Evolutionary conservation across 1,284 basidiomycete genomes (phyloP).

Genomic region (Ustilago xerochloae): DNA sequence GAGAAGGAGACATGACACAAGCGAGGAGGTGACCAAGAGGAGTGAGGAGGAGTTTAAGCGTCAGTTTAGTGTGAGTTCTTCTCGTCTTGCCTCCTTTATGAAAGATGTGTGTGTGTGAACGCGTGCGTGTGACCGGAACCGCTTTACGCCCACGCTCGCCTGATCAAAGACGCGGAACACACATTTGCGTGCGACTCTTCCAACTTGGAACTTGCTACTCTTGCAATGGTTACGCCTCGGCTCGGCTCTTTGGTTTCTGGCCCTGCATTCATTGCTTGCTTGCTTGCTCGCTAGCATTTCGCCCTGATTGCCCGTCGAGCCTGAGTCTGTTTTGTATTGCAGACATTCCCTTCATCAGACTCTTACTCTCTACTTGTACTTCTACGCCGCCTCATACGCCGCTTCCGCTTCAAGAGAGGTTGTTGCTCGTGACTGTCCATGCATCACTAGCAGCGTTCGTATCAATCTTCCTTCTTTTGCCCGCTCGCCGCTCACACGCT

Average conservation of each 20-base stretch:
- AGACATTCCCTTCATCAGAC: too few relatives aligned
- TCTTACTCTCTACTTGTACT: not conserved
- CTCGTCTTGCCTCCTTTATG: too few relatives aligned
- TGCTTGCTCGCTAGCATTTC: not conserved
- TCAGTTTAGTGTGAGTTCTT: too few relatives aligned
- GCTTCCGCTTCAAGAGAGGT: not conserved
- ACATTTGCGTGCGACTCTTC: too few relatives aligned
- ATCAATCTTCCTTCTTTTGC: not conserved
- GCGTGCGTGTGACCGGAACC: not conserved
- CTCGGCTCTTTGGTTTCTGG: not conserved
- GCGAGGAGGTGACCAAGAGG: too few relatives aligned
- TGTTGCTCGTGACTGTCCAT: not conserved
- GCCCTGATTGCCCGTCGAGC: not conserved
- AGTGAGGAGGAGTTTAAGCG: too few relatives aligned
- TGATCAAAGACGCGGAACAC: too few relatives aligned
- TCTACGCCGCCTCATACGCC: not conserved
- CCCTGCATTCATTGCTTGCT: too few relatives aligned
- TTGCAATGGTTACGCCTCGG: conserved; percentile 4
- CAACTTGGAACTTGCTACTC: too few relatives aligned
- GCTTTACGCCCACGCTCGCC: conserved; percentile 8
- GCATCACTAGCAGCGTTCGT: not conserved
- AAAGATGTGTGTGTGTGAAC: not conserved
- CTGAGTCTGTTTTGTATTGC: not conserved
- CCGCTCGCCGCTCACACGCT: not conserved
- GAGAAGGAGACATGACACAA: too few relatives aligned